Evolutionary conservation across 2,329 filamentous ascomycete genomes (phyloP).

Genomic region (Daldinia sp.): DNA sequence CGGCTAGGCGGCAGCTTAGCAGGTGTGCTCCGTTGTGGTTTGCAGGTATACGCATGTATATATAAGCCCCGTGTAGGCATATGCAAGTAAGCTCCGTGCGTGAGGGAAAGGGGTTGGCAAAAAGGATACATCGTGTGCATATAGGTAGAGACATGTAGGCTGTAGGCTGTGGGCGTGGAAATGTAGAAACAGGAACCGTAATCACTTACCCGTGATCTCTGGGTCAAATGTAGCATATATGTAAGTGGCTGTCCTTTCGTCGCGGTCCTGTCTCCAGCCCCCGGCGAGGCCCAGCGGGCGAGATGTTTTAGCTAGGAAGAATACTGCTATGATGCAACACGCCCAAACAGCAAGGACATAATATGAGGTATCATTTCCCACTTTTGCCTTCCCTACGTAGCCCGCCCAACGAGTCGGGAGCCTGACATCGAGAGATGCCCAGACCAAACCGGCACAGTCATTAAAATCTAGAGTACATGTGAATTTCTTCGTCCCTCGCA

Average conservation of each 20-base stretch:
- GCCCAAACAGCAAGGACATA: neutral
- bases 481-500: neutral
- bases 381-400: slow-evolving; percentile 8
- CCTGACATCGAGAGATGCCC: slow-evolving; percentile 10
- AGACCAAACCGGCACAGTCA: slow-evolving; percentile 4
- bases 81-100: neutral
- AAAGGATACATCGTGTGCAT: neutral
- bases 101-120: neutral
- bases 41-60: slow-evolving; percentile 3
- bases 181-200: neutral
- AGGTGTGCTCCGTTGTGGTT: slow-evolving; percentile 45
- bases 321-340: neutral
- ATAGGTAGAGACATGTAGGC: neutral
- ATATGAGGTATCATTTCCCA: slow-evolving; percentile 6
- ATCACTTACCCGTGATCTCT: slow-evolving; percentile 8
- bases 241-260: slow-evolving; percentile 44
- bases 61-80: neutral
- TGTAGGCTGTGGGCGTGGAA: neutral
- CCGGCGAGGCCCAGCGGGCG: slow-evolving; percentile 33
- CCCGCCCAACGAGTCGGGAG: slow-evolving; percentile 18
- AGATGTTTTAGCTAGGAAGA: slow-evolving; percentile 4
- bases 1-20: slow-evolving; percentile 42
- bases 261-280: slow-evolving; percentile 35
- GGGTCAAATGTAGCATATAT: slow-evolving; percentile 48
- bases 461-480: slow-evolving; percentile 21